Conservation (phyloP, 306 rosid genomes). For the Castanea mollissima region DNA sequence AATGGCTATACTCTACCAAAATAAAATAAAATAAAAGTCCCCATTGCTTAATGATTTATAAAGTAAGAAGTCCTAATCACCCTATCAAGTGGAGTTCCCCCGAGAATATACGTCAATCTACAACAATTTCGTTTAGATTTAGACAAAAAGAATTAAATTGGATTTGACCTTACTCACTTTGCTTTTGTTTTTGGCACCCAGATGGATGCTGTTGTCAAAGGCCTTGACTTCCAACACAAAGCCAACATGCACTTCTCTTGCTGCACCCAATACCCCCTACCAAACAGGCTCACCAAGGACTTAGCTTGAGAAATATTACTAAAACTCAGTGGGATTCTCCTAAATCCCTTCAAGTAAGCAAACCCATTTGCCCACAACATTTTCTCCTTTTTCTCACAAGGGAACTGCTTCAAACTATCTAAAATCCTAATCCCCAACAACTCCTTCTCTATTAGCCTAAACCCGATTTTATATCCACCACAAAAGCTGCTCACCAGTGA, state of each 20-base stretch:
- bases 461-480: constrained; percentile 34
- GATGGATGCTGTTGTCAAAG: constrained; percentile 54
- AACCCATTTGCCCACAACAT: constrained; percentile 40
- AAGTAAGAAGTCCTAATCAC: too few relatives aligned
- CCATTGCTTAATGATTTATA: too few relatives aligned
- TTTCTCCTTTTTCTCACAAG: constrained; percentile 40
- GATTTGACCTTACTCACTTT: constrained; percentile 12
- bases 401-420: constrained; percentile 55
- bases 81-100: too few relatives aligned
- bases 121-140: too few relatives aligned
- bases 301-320: constrained; percentile 63
- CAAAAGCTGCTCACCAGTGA: constrained; percentile 41
- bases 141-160: background rate
- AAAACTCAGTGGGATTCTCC: constrained; percentile 45
- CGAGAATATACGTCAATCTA: too few relatives aligned
- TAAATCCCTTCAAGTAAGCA: constrained; percentile 39
- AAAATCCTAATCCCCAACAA: constrained; percentile 47
- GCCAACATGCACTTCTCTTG: constrained; percentile 38
- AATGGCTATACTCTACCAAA: too few relatives aligned
- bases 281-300: constrained; percentile 53
- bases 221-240: constrained; percentile 66
- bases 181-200: constrained; percentile 44
- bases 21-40: too few relatives aligned
- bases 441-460: constrained; percentile 50
- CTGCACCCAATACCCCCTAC: constrained; percentile 63